Evolutionary conservation across 2,329 filamentous ascomycete genomes (phyloP).

Genomic region (Lithohypha guttulata): DNA sequence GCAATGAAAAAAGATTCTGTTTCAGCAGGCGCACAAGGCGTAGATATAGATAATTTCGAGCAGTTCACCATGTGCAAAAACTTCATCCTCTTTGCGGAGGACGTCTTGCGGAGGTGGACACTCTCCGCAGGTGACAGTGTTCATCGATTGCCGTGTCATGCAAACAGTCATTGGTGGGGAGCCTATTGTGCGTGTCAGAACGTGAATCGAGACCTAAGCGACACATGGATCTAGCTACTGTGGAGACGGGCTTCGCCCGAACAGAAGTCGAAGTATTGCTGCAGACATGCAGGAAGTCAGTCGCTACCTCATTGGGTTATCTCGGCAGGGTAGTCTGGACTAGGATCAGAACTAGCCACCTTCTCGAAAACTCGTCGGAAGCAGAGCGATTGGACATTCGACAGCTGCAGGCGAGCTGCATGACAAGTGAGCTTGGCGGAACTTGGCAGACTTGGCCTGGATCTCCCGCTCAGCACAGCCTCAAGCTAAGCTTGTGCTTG

Average conservation of each 20-base stretch:
- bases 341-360: not conserved
- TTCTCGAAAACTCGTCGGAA: constrained; percentile 4
- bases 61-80: not conserved
- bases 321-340: not conserved
- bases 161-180: too few relatives aligned
- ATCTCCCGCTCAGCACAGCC: constrained; percentile 1
- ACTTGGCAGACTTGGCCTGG: constrained; percentile 6
- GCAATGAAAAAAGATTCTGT: constrained; percentile 52
- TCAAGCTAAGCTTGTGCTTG: not conserved
- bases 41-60: not conserved
- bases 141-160: too few relatives aligned
- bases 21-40: constrained; percentile 2
- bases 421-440: not conserved
- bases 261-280: too few relatives aligned
- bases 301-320: not conserved
- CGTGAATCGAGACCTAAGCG: too few relatives aligned
- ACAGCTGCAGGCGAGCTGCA: not conserved
- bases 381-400: not conserved
- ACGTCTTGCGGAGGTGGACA: not conserved
- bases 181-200: too few relatives aligned
- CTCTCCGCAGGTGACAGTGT: constrained; percentile 1
- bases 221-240: too few relatives aligned
- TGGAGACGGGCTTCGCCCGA: too few relatives aligned
- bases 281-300: too few relatives aligned
- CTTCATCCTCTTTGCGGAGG: constrained; percentile 2